Base-by-base conservation (phyloP, 2,329 filamentous ascomycete genomes). In the Coniochaeta prunicola region DNA sequence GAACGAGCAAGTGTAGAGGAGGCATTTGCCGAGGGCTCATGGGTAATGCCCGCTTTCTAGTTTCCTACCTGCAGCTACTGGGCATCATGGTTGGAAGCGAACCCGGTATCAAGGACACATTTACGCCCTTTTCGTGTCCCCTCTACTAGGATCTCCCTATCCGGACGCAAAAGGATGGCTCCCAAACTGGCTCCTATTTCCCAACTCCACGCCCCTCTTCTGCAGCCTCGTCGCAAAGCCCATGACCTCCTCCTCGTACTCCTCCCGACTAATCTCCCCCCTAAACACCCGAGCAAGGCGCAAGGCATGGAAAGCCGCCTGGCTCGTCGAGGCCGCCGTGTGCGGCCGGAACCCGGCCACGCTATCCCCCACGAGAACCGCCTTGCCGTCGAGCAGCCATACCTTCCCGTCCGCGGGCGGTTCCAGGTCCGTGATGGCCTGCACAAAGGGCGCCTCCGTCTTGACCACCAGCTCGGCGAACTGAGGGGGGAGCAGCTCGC, bases 361-460 rank as follows among this genome's bases (percentile, higher is more conserved):
- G 1, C 76, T 74, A 62, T 79, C 77, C n/a, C 76, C 76, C 2
- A 76, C 66, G 1, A 79, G 61, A 17, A 79, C 61, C 0, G 77
- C 66, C 58, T 48, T 57, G 15, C 30, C 56, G 12, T 48, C 28
- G 12, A 57, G 38, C 38, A 48, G 15, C 56, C 56, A 57, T 6
- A 48, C 38, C 19, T 26, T 36, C 3, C 40, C 38, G 15, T 57
- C 56, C 9, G 31, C 19, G 7, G 28, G 38, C 12, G 56, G 56
- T n/a, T 33, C 36, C 6, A 57, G 40, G 21, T 57, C 56, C 1
- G 56, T 36, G 3, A 57, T n/a, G 38, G 56, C 56, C 30, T 57
- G 56, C 38, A 57, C 56, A 34, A 57, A 48, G 21, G 56, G 56
- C 19, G 38, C 30, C 7, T 45, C 31, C 24, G 56, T 57, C 28